Percentiles rank a stretch among this genome's conserved stretches.
phyloP scores from a whole-genome alignment of 768 basidiomycete genomes.

The Crucibulum laeve region DNA sequence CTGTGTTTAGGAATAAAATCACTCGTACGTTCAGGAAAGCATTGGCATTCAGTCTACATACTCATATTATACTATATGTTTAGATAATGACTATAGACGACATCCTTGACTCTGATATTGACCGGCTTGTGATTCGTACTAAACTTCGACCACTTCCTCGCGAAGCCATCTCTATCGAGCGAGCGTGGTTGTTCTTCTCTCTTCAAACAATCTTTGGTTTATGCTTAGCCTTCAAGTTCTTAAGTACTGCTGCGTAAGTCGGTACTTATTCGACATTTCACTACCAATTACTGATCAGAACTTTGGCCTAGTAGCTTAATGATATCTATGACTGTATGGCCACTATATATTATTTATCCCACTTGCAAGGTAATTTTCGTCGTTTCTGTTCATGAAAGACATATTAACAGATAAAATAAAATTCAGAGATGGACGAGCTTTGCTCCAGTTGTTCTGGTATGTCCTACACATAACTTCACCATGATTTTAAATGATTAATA shows the following conservation, averaged over 20 bases:
- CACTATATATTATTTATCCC: slow-evolving; percentile 26
- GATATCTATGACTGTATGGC: slow-evolving; percentile 22
- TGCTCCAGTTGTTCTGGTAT: background rate
- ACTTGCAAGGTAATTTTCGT: slow-evolving; percentile 24
- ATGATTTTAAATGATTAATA: slow-evolving; percentile 19
- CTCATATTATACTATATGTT: background rate
- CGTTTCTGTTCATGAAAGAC: background rate
- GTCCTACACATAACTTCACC: background rate
- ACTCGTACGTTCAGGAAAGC: too few species aligned
- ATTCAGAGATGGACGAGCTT: background rate
- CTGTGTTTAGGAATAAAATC: slow-evolving; percentile 26
- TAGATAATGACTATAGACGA: slow-evolving; percentile 30
- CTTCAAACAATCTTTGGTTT: slow-evolving; percentile 18
- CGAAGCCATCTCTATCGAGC: slow-evolving; percentile 18
- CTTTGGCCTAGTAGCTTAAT: slow-evolving; percentile 20
- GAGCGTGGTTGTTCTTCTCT: slow-evolving; percentile 24
- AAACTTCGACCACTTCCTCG: slow-evolving; percentile 20
- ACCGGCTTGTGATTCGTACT: slow-evolving; percentile 21
- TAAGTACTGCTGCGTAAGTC: background rate
- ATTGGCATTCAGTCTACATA: background rate
- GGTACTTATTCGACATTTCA: background rate
- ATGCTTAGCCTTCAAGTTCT: slow-evolving; percentile 9
- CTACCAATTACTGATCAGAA: slow-evolving; percentile 9
- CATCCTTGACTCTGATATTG: slow-evolving; percentile 22
- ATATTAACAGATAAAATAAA: background rate